Evolutionary conservation across 2,329 filamentous ascomycete genomes (phyloP), one percentile per base, ranked within the genome.

Genomic region (Sclerotinia trifoliorum): DNA sequence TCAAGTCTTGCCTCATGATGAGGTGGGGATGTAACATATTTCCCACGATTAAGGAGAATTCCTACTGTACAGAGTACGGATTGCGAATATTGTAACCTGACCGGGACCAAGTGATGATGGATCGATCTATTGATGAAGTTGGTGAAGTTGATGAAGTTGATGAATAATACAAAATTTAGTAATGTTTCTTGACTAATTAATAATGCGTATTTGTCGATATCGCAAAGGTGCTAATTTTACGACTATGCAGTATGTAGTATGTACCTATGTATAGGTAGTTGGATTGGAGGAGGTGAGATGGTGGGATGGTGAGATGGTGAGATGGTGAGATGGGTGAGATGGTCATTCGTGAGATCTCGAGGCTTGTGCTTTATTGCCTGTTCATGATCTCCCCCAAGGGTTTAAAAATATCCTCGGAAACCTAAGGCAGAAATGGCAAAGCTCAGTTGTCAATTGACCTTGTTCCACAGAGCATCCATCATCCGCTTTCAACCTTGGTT

Each of bases 1-100:
- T 75, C 64, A 67, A 70, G 67, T 66, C 51, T 52, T 72, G 74
- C 73, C 55, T 73, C 72, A 73, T 57, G 63, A 69, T 58, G 55
- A 42, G 51, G 44, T 69, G 67, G 72, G 71, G 72, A 65, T 42
- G 72, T 70, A 70, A 39, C 48, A 32, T n/a, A 60, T 54, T 42
- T 19, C 21, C 10, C 21, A 42, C 24, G 55, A 57, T 17, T 7
- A 19, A 10, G 6, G 55, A 42, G 55, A 1, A 55, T 32, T 32
- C 5, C 7, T 32, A 32, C 29, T 32, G 29, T 32, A 32, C 29
- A 32, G 29, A 32, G 29, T 32, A 32, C 29, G 29, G 44, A 44
- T n/a, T 48, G 13, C 29, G 21, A 42, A 39, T 24, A 3, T 57
- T 57, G 55, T 35, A 56, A 39, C 39, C 54, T 24, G 5, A 17